Conservation (phyloP, 2,329 filamentous ascomycete species). For the Colletotrichum chlorophyti region DNA sequence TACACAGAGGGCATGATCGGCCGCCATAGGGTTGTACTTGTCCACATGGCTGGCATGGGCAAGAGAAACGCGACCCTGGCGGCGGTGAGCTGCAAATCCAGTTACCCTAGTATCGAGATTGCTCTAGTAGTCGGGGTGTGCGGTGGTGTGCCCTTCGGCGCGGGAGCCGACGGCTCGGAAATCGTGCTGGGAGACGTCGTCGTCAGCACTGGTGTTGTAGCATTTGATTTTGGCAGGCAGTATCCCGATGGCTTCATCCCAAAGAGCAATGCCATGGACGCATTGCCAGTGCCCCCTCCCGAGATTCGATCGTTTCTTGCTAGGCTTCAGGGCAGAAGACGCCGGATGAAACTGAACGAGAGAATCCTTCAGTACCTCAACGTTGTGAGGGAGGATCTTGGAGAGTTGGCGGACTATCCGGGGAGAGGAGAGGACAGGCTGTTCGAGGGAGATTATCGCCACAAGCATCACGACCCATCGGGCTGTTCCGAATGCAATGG, state of each 20-base stretch:
- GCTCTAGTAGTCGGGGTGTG: slow-evolving; percentile 48
- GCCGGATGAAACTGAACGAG: slow-evolving; percentile 22
- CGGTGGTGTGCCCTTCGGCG: slow-evolving; percentile 41
- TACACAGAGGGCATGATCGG: slow-evolving; percentile 39
- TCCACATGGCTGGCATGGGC: slow-evolving; percentile 37
- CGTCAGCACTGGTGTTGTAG: slow-evolving; percentile 36
- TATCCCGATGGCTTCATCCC: slow-evolving; percentile 33
- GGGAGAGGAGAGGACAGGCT: slow-evolving; percentile 38
- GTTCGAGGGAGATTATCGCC: slow-evolving; percentile 38
- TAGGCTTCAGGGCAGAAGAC: slow-evolving; percentile 1
- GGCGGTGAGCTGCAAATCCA: slow-evolving; percentile 37
- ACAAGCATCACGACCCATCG: slow-evolving; percentile 36
- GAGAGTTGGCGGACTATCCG: slow-evolving; percentile 32
- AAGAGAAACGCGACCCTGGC: slow-evolving; percentile 35
- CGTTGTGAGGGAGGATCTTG: background rate
- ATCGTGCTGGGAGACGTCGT: slow-evolving; percentile 42
- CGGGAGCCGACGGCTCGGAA: background rate
- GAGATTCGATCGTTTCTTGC: slow-evolving; percentile 36
- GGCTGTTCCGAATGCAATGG: slow-evolving; percentile 32
- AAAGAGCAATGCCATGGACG: slow-evolving; percentile 36
- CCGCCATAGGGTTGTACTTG: slow-evolving; percentile 35
- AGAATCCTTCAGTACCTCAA: background rate
- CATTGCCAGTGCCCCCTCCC: slow-evolving; percentile 34
- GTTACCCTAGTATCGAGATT: slow-evolving; percentile 41
- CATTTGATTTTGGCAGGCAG: slow-evolving; percentile 36